A percentile compares a stretch with the other conserved stretches of the same genome.
phyloP scores from a whole-genome alignment of 805 yeast genomes.

The Barnettozyma vustinii region DNA sequence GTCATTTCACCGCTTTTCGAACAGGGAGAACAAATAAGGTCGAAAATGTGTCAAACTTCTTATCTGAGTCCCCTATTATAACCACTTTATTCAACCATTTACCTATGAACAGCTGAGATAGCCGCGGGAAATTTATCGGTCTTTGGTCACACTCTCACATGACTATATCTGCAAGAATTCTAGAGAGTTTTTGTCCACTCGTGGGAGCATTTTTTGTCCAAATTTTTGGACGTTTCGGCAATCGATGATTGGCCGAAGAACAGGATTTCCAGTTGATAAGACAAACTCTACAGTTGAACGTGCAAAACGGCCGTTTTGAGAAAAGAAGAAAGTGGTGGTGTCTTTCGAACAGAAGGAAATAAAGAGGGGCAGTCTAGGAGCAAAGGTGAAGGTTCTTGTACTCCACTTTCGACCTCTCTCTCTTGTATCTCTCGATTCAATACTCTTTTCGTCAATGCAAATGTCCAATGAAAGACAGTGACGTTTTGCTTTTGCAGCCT shows the following conservation, averaged over 20 bases:
- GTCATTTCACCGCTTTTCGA: background rate
- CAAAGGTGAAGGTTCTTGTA: background rate
- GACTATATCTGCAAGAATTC: background rate
- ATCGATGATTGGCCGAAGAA: background rate
- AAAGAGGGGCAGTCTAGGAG: background rate
- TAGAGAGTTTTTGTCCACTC: background rate
- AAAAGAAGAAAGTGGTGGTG: background rate
- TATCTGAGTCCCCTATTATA: background rate
- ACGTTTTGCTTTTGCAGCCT: background rate
- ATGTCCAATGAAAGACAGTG: background rate
- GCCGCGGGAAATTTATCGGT: background rate
- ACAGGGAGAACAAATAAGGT: background rate
- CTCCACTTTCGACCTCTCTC: background rate
- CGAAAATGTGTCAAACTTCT: background rate
- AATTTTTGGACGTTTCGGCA: background rate
- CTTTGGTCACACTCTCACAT: background rate
- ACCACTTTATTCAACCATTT: background rate
- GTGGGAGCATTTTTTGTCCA: background rate
- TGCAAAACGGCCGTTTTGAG: background rate
- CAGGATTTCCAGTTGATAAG: background rate
- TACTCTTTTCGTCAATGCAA: background rate
- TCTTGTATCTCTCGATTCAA: too few species aligned
- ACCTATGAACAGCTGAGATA: too few species aligned
- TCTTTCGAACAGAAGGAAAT: background rate
- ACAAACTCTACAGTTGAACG: background rate